A percentile compares a stretch with the other conserved stretches of the same genome.
Evolutionary conservation across 1,284 basidiomycete genomes (phyloP).

Genomic region (Ganoderma boninense): DNA sequence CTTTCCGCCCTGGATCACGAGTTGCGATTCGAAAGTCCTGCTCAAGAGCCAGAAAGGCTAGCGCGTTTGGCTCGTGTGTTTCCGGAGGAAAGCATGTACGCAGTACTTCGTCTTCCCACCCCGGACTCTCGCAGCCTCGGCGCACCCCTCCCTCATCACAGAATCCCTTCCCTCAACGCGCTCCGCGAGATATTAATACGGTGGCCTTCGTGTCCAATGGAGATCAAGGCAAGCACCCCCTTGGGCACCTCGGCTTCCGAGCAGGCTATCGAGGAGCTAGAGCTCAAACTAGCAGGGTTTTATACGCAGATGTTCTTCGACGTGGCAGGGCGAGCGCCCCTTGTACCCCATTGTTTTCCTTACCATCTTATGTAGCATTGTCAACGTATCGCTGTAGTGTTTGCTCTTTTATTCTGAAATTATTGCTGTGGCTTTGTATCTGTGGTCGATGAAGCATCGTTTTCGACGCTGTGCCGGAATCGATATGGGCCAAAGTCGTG

Average conservation of each 20-base stretch:
- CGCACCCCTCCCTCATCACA: neutral
- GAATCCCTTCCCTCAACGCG: neutral
- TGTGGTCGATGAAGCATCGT: too few relatives aligned
- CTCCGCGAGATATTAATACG: neutral
- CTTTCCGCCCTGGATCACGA: constrained; percentile 12
- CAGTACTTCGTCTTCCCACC: neutral
- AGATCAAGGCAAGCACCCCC: neutral
- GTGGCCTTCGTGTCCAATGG: neutral
- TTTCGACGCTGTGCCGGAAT: too few relatives aligned
- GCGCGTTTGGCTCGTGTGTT: neutral
- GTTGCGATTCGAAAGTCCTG: too few relatives aligned
- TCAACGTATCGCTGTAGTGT: too few relatives aligned
- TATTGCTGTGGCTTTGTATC: too few relatives aligned
- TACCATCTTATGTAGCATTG: too few relatives aligned
- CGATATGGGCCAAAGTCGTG: too few relatives aligned
- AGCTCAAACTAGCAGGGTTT: neutral
- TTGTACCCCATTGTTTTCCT: neutral
- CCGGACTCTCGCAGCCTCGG: neutral
- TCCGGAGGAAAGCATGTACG: neutral
- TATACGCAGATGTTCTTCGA: neutral
- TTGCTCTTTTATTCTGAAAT: too few relatives aligned
- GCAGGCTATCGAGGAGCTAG: neutral
- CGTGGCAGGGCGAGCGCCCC: neutral
- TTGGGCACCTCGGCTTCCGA: neutral
- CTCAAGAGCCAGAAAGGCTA: neutral